Conservation (phyloP, 352 stramenopile genomes). For the Pythium plurisporium region DNA sequence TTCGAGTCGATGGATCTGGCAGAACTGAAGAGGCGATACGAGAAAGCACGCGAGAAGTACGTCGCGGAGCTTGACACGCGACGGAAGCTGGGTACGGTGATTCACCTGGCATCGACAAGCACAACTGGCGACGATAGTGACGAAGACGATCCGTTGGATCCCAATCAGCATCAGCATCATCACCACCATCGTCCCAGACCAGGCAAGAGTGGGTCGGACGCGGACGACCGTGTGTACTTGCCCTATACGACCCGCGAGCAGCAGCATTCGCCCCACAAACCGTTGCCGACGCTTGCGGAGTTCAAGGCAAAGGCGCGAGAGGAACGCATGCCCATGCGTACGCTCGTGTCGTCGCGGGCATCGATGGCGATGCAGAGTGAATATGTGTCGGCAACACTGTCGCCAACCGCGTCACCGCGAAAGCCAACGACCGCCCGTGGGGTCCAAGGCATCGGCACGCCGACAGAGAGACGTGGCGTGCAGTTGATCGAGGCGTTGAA, state of each 20-base stretch:
- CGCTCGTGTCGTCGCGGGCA: slow-evolving; percentile 19
- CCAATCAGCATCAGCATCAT: background rate
- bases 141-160: background rate
- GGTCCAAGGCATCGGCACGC: background rate
- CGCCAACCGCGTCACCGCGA: background rate
- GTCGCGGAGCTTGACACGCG: background rate
- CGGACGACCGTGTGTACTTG: slow-evolving; percentile 34
- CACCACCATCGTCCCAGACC: background rate
- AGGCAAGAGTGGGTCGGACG: background rate
- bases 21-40: slow-evolving; percentile 15
- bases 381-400: background rate
- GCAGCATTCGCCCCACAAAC: slow-evolving; percentile 39
- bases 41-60: slow-evolving; percentile 9
- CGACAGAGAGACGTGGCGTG: background rate
- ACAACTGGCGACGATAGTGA: slow-evolving; percentile 1
- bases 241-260: slow-evolving; percentile 61
- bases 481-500: slow-evolving; percentile 5
- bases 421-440: background rate
- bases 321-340: slow-evolving; percentile 37
- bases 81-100: background rate
- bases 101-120: background rate
- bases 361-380: slow-evolving; percentile 5
- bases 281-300: slow-evolving; percentile 41
- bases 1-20: slow-evolving; percentile 30
- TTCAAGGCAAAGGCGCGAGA: slow-evolving; percentile 39